Conservation (phyloP, 352 stramenopile genomes). For the Globisporangium polare region DNA sequence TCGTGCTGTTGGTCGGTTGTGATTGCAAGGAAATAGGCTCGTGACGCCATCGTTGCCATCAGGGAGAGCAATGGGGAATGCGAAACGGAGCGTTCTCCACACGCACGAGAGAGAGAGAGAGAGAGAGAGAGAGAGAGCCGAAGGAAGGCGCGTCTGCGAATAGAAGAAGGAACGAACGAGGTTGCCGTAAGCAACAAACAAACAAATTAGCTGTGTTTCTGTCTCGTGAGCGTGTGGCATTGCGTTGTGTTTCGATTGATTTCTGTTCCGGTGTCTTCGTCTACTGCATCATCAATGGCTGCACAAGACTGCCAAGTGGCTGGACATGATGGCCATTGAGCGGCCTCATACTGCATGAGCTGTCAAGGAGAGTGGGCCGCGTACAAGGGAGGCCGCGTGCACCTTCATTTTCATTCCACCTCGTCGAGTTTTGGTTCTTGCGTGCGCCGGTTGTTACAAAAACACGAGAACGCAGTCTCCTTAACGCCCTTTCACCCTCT, state of each 20-base stretch:
- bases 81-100: not conserved
- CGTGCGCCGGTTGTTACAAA: not conserved
- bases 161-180: constrained; percentile 2
- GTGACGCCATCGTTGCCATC: not conserved
- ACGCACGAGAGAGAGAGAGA: not conserved
- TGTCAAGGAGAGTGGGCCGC: not conserved
- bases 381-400: not conserved
- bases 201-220: constrained; percentile 10
- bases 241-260: not conserved
- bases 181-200: not conserved
- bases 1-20: not conserved
- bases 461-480: not conserved
- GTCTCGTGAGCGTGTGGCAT: not conserved
- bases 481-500: not conserved
- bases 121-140: not conserved
- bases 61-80: not conserved
- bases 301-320: no score
- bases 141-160: not conserved
- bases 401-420: not conserved
- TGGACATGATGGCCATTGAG: not conserved
- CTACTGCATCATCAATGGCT: not conserved
- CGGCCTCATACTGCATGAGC: not conserved
- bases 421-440: not conserved
- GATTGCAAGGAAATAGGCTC: not conserved
- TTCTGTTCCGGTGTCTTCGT: not conserved